These are phyloP conservation scores for Sarocladium oryzae DNA, from an alignment of 2,329 filamentous ascomycete species.

Conservation along the genomic window DNA sequence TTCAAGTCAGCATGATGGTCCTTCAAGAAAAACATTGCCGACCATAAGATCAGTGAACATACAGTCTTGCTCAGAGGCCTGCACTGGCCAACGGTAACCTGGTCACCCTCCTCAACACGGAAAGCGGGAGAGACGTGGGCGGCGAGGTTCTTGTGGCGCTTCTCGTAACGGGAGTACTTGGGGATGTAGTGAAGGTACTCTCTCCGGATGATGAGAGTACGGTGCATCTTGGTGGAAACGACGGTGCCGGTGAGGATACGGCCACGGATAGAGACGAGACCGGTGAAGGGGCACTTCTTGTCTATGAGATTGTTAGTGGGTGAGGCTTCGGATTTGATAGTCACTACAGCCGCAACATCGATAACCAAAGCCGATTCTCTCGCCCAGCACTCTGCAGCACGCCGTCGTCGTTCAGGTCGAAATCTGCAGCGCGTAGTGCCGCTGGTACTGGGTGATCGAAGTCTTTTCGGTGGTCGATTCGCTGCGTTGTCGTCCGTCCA, in stretches of 20 bases:
- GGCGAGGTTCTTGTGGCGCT: conserved; percentile 99
- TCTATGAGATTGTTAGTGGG: conserved; percentile 49
- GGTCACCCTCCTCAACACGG: conserved; percentile 99
- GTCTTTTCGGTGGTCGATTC: background rate
- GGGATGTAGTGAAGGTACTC: conserved; percentile 99
- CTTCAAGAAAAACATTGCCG: background rate
- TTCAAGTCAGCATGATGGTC: conserved; percentile 11
- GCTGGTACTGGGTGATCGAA: background rate
- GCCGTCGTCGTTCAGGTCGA: background rate
- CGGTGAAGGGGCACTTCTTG: conserved; percentile 99
- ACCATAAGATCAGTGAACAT: conserved; percentile 42
- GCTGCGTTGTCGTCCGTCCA: conserved; percentile 13
- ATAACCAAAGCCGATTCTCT: background rate
- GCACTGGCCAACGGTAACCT: conserved; percentile 99
- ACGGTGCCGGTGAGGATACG: conserved; percentile 99
- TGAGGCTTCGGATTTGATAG: conserved; percentile 7
- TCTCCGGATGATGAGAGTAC: conserved; percentile 97
- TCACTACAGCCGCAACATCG: background rate
- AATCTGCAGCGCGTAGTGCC: background rate
- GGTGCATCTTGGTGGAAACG: conserved; percentile 99
- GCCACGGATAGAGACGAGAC: conserved; percentile 97
- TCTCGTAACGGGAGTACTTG: conserved; percentile 99
- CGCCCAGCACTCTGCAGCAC: conserved; percentile 3
- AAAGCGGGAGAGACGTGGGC: conserved; percentile 99
- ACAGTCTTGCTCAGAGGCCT: conserved; percentile 99